Conservation (phyloP, 2,329 filamentous ascomycete genomes). For the Chrysoporthe deuterocubensis region DNA sequence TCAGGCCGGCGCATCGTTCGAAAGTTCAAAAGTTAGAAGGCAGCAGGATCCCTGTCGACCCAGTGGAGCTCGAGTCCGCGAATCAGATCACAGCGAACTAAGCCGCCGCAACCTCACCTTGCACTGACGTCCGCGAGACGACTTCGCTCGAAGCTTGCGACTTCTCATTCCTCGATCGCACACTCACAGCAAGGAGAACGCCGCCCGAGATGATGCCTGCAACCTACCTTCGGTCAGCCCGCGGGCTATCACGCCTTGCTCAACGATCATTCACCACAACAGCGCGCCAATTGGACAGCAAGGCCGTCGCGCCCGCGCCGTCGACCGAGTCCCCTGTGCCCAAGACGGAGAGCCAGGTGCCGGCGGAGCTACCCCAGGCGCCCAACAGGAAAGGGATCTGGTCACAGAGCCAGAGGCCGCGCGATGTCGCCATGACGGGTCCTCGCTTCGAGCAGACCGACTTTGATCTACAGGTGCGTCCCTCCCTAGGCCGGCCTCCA, state of each 20-base stretch:
- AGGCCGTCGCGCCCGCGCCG: slow-evolving; percentile 43
- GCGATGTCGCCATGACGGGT: slow-evolving; percentile 85
- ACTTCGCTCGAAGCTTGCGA: slow-evolving; percentile 24
- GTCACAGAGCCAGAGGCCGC: slow-evolving; percentile 83
- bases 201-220: slow-evolving; percentile 51
- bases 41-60: background rate
- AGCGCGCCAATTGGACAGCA: slow-evolving; percentile 50
- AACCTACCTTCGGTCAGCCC: slow-evolving; percentile 44
- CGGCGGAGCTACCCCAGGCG: slow-evolving; percentile 70
- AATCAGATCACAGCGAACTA: slow-evolving; percentile 16
- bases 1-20: background rate
- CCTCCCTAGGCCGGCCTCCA: background rate
- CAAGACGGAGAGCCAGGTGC: slow-evolving; percentile 46
- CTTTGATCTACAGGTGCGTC: slow-evolving; percentile 82
- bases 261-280: slow-evolving; percentile 55
- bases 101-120: slow-evolving; percentile 9
- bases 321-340: slow-evolving; percentile 49
- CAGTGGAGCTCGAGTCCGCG: background rate
- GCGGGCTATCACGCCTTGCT: slow-evolving; percentile 48
- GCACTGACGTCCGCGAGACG: slow-evolving; percentile 17
- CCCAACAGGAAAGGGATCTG: slow-evolving; percentile 83
- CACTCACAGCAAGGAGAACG: slow-evolving; percentile 21
- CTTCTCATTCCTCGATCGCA: slow-evolving; percentile 11
- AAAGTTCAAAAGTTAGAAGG: slow-evolving; percentile 6
- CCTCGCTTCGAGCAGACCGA: slow-evolving; percentile 97